These are phyloP conservation scores for Pterocarpus santalinus DNA, from an alignment of 306 rosid species.

Conservation along the genomic window DNA sequence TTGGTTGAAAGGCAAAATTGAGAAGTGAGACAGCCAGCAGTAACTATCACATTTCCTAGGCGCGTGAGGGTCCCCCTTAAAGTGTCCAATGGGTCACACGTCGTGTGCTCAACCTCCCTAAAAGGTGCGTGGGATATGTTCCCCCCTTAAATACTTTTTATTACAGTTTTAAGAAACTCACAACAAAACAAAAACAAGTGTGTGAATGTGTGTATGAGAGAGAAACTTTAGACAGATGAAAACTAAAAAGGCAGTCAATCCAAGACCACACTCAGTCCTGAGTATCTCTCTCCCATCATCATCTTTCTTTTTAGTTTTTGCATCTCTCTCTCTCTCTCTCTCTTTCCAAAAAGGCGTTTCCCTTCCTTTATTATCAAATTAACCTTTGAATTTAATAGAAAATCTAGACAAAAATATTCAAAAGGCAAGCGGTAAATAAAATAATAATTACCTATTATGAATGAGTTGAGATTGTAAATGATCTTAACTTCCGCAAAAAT, in stretches of 20 bases:
- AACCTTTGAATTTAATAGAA: constrained; percentile 40
- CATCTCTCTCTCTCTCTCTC: constrained; percentile 29
- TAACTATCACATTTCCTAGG: constrained; percentile 36
- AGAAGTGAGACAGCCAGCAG: constrained; percentile 36
- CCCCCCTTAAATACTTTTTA: not conserved
- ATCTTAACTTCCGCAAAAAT: not conserved
- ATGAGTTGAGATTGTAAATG: not conserved
- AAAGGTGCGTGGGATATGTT: constrained; percentile 35
- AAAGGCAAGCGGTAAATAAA: constrained; percentile 48
- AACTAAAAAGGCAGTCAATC: constrained; percentile 60
- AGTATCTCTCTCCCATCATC: constrained; percentile 51
- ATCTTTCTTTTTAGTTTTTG: constrained; percentile 17
- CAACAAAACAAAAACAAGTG: constrained; percentile 39
- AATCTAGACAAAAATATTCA: not conserved
- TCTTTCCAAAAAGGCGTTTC: constrained; percentile 39
- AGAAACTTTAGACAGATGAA: not conserved
- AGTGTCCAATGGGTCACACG: not conserved
- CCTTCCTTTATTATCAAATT: constrained; percentile 35
- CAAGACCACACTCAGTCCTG: constrained; percentile 43
- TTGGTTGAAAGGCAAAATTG: constrained; percentile 57
- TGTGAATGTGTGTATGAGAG: not conserved
- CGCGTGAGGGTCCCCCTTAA: constrained; percentile 39
- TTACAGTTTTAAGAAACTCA: constrained; percentile 42
- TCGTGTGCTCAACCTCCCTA: constrained; percentile 30
- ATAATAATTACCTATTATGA: not conserved